phyloP scores from a whole-genome alignment of 1,284 basidiomycete genomes.

The Trichosporon faecale region DNA sequence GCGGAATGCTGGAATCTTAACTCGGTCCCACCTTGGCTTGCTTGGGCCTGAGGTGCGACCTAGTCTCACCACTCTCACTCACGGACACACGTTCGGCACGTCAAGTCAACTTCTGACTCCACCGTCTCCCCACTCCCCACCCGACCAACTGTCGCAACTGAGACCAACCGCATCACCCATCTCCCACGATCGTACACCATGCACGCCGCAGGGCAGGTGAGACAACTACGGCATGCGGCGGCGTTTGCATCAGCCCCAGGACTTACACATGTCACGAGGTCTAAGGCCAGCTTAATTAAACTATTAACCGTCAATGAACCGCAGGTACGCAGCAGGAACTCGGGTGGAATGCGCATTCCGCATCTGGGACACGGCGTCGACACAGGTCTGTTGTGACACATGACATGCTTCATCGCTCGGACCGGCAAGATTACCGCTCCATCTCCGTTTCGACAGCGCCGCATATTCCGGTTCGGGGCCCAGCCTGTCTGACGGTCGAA shows the following conservation, averaged over 20 bases:
- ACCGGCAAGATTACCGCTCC: no score
- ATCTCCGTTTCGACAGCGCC: no score
- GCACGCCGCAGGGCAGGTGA: neutral
- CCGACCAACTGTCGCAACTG: neutral
- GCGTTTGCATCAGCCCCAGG: neutral
- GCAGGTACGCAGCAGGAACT: neutral
- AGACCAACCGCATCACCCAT: neutral
- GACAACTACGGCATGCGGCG: neutral
- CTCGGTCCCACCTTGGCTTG: neutral
- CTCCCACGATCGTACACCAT: neutral
- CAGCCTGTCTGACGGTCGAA: no score
- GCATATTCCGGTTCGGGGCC: no score
- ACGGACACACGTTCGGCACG: neutral
- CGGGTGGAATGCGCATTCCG: neutral
- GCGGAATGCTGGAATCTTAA: slow-evolving; percentile 4
- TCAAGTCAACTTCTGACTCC: no score
- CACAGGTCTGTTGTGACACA: neutral
- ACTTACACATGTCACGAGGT: neutral
- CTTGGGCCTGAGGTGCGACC: neutral
- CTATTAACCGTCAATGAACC: neutral
- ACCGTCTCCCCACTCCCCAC: no score
- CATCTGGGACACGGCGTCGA: neutral
- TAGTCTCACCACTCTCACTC: no score
- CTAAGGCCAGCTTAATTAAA: neutral
- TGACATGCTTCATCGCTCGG: no score